Base-by-base conservation (phyloP, 495 filamentous ascomycete species). In the Aspergillus haitiensis region DNA sequence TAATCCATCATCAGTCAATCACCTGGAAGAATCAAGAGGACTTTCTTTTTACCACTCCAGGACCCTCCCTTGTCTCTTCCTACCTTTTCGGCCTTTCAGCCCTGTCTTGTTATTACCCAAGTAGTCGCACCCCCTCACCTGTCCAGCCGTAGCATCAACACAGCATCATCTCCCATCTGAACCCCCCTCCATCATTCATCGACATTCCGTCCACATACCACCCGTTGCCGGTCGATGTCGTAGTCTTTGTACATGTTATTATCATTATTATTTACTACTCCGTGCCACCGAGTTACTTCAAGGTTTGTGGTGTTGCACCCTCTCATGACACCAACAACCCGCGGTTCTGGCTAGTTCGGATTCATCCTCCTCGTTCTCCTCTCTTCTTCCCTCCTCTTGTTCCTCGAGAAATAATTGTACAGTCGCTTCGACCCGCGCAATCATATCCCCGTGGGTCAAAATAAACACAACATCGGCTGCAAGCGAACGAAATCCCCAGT, bases 361-460 rank as follows among this genome's bases (percentile, higher is more conserved):
- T 27, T 58, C 56, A 55, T 52, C 56, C 60, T 58, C 57, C 59
- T 67, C 67, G 59, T 60, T 60, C 68, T 68, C 67, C 64, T 70
- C 62, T 56, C 42, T 37, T 53, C 36, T 21, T 54, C 50, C 64
- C 64, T 2, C 5, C 44, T 47, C n/a, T 18, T 47, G 21, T 1
- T 27, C 21, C 21, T 27, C 21, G 1, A 27, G 21, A 27, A 27
- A 27, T 27, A 27, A 27, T 27, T 27, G 21, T 27, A 27, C 1
- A 34, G 12, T 13, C 39, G 18, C 48, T 18, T 37, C 36, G 61
- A 60, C 42, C 58, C 61, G 44, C 64, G 58, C 21, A 27, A 27
- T 27, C 1, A 27, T 18, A 64, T 69, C 56, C 60, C 67, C 68
- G 68, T 70, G 69, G 71, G 68, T 70, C 74, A 71, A 70, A 75